Evolutionary conservation across 139 green algal species (phyloP), one percentile per base, ranked within the genome.

Genomic region (Penium margaritaceum): DNA sequence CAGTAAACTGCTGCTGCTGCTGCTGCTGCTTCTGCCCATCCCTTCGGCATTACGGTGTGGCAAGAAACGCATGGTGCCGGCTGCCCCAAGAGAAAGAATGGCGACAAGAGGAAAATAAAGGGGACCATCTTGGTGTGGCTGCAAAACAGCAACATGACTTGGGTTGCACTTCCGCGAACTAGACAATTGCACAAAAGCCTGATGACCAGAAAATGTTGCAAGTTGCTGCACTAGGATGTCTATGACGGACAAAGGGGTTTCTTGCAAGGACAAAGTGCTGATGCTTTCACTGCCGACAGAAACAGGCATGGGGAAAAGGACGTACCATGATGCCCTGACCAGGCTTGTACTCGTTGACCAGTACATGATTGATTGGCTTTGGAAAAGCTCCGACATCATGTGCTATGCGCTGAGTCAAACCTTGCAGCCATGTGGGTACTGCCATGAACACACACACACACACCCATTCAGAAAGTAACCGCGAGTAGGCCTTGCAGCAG

Each of bases 241-340:
- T 51, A 12, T 12, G 12, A 51, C 9, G 41, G 9, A 51, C 41
- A 51, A 51, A 51, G 9, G 9, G 9, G 9, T 12, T 51, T 51
- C 9, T 51, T 12, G 9, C 12, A 34, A 33, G 9, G 27, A 62
- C 14, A 62, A 12, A 62, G 27, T 63, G 53, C 14, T 33, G 14
- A 36, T 61, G 4, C 46, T 51, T n/a, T n/a, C n/a, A n/a, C n/a
- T n/a, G n/a, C n/a, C n/a, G n/a, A n/a, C n/a, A n/a, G n/a, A n/a
- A n/a, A n/a, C n/a, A n/a, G n/a, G n/a, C n/a, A n/a, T n/a, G n/a
- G n/a, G n/a, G n/a, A n/a, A n/a, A n/a, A n/a, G n/a, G n/a, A n/a
- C n/a, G n/a, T 47, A 76, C 73, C 73, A 80, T 80, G 54, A 80
- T 80, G 33, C 73, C 73, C 32, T 80, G 54, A 4, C 64, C 73